Percentiles rank a stretch among this genome's conserved stretches.
These are phyloP conservation scores for Xylona heveae DNA, from an alignment of 495 filamentous ascomycete species.

Conservation along the genomic window DNA sequence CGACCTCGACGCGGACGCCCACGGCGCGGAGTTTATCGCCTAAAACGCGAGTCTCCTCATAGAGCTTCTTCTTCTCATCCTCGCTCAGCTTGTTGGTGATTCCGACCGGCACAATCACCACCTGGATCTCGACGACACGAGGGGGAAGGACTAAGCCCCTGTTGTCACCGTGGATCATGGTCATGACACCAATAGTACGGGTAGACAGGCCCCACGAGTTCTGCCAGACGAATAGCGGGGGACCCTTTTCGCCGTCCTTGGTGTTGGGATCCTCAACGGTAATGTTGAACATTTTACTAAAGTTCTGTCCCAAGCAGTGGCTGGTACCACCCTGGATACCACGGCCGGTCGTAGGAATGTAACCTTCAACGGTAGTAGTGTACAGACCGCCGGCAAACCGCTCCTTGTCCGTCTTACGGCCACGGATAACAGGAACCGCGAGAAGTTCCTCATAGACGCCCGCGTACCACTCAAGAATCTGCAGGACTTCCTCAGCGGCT, in stretches of 20 bases:
- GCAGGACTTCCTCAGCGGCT: conserved; percentile 63
- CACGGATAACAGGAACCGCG: conserved; percentile 81
- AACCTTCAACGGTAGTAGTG: conserved; percentile 88
- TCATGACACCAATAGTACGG: conserved; percentile 89
- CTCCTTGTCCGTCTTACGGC: conserved; percentile 81
- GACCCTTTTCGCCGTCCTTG: conserved; percentile 49
- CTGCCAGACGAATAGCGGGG: conserved; percentile 73
- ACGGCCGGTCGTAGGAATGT: conserved; percentile 80
- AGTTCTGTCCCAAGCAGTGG: conserved; percentile 90
- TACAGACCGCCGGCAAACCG: conserved; percentile 93
- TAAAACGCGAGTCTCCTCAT: conserved; percentile 48
- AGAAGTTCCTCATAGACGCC: conserved; percentile 81
- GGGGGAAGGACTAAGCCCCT: conserved; percentile 84
- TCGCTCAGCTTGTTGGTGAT: conserved; percentile 67
- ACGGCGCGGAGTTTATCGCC: conserved; percentile 36
- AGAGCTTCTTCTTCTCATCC: conserved; percentile 50
- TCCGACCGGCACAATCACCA: conserved; percentile 80
- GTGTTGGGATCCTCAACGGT: conserved; percentile 75
- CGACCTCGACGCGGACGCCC: conserved; percentile 48
- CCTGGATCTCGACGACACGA: conserved; percentile 66
- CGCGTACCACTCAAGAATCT: conserved; percentile 87
- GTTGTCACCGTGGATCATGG: conserved; percentile 92
- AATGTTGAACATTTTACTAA: conserved; percentile 96
- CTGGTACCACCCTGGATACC: conserved; percentile 93
- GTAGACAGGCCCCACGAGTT: conserved; percentile 98